Conservation (phyloP, 208 protist genomes). For the Phytomonas sp. region DNA sequence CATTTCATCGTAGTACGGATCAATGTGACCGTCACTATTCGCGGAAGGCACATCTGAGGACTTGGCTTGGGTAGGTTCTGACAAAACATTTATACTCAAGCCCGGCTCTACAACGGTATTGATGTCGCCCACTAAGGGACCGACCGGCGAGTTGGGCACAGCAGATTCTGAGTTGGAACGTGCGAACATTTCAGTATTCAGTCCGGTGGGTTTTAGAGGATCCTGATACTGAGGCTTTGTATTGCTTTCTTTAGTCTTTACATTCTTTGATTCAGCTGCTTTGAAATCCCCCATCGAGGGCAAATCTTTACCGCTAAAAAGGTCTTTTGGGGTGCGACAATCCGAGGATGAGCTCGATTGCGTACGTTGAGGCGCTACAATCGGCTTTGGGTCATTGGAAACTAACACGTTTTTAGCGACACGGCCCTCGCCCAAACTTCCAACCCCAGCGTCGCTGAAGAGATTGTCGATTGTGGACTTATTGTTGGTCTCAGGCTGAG, state of each 20-base stretch:
- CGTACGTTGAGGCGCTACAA: slow-evolving; percentile 18
- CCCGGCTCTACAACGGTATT: too few relatives aligned
- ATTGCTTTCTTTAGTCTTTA: slow-evolving; percentile 1
- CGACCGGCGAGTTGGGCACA: too few relatives aligned
- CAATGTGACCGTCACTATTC: slow-evolving; percentile 23
- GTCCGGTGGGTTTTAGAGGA: slow-evolving; percentile 26
- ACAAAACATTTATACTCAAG: too few relatives aligned
- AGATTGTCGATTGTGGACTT: slow-evolving; percentile 33
- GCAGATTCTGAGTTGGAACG: slow-evolving; percentile 10
- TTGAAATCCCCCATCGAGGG: slow-evolving; percentile 61
- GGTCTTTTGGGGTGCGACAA: slow-evolving; percentile 32
- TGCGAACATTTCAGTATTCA: slow-evolving; percentile 56
- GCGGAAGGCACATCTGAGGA: slow-evolving; percentile 10
- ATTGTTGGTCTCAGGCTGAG: slow-evolving; percentile 21
- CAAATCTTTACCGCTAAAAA: slow-evolving; percentile 26
- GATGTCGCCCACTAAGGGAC: too few relatives aligned
- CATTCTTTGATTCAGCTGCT: slow-evolving; percentile 4
- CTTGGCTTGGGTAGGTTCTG: slow-evolving; percentile 5
- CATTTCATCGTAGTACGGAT: slow-evolving; percentile 73
- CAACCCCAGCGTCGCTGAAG: slow-evolving; percentile 19
- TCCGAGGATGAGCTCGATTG: slow-evolving; percentile 32
- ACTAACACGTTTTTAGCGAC: too few relatives aligned
- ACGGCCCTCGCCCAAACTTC: too few relatives aligned
- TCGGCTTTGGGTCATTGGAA: slow-evolving; percentile 18
- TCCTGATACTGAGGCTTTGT: slow-evolving; percentile 23